Evolutionary conservation across 345 rosid species (phyloP), one percentile per base, ranked within the genome.

Genomic region (Eutrema japonicum): DNA sequence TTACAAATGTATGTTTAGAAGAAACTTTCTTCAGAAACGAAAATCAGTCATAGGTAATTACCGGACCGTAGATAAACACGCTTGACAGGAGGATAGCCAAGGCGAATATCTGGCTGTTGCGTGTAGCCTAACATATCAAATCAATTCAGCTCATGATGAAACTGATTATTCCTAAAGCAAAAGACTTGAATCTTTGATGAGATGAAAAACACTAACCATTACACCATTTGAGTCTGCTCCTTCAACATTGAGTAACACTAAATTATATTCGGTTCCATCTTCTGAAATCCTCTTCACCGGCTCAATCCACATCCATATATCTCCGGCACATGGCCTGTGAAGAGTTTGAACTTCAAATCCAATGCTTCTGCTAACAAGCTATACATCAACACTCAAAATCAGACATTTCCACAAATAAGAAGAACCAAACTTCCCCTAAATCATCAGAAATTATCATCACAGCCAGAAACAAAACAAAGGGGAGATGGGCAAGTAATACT

Each of bases 301-400:
- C 16, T 80, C 81, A 78, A 73, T 73, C 84, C 86, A 83, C 80
- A 81, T 72, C 86, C 84, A 83, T 66, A 83, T 76, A 70, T 80
- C 86, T 76, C 79, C 80, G 2, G 66, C 50, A 46, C 75, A 80
- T 29, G 72, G 82, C 33, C 81, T 67, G 52, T 72, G 77, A 36
- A 66, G 72, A 12, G 77, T 68, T 65, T 72, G 79, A 66, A 83
- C 82, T 81, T 73, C 77, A 66, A 75, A 78, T 35, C 82, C 82
- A 76, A 66, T 63, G 70, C 73, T 78, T 73, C 78, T 70, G 33
- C 79, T 80, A 69, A 83, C 73, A 64, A 83, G 72, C 84, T 83
- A 43, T 2, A 76, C 0, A 68, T 4, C 36, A 50, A 48, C 30
- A 62, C 41, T 56, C 38, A 35, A 64, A 14, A 71, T 16, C 49